phyloP scores from a whole-genome alignment of 192 early-diverging fungal species.

The Entrophospora sp. region DNA sequence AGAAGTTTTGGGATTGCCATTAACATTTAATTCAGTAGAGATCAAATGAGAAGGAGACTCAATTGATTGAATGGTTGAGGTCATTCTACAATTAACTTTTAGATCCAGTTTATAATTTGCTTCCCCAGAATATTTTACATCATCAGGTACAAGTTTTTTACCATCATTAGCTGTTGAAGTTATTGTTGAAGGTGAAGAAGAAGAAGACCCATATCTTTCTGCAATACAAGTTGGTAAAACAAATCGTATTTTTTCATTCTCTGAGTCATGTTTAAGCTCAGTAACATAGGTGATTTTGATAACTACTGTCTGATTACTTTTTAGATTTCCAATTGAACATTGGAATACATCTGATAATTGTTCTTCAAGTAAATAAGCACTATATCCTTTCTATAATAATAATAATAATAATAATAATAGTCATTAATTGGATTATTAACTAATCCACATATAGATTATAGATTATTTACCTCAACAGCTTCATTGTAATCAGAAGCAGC shows the following conservation, averaged over 20 bases:
- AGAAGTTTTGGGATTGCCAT: not conserved
- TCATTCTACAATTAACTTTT: constrained; percentile 18
- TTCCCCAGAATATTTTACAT: not conserved
- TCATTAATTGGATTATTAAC: not conserved
- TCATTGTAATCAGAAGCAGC: not conserved
- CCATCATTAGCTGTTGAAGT: not conserved
- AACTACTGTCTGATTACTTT: constrained; percentile 20
- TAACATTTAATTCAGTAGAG: not conserved
- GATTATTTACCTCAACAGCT: not conserved
- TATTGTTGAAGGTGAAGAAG: too few relatives aligned
- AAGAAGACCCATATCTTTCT: constrained; percentile 27
- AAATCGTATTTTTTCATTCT: constrained; percentile 36
- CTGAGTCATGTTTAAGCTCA: constrained; percentile 38
- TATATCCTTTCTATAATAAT: not conserved
- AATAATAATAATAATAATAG: not conserved
- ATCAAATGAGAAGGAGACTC: constrained; percentile 12
- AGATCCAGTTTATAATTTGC: constrained; percentile 3
- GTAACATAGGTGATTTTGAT: constrained; percentile 39
- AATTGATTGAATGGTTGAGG: constrained; percentile 22
- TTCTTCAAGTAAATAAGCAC: constrained; percentile 17
- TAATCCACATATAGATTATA: not conserved
- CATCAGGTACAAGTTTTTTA: too few relatives aligned
- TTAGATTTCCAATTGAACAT: constrained; percentile 38
- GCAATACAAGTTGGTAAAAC: constrained; percentile 33
- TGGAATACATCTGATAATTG: constrained; percentile 32